Evolutionary conservation across 2,329 filamentous ascomycete species (phyloP).

Genomic region (Aureobasidium sp.): DNA sequence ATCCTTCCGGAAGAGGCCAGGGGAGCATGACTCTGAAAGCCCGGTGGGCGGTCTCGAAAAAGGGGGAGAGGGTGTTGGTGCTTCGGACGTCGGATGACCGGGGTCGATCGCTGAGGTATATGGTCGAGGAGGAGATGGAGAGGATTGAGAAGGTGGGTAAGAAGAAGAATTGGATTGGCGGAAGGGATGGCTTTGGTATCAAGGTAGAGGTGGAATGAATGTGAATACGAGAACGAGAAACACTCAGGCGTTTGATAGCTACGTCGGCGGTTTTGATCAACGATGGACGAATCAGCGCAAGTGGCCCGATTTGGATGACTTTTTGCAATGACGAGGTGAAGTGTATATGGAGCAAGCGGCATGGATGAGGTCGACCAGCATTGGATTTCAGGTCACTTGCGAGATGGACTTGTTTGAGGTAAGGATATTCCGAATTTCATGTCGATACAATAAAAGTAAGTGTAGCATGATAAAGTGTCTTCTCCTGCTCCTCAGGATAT

Average conservation of each 20-base stretch:
- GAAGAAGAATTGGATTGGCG: conserved; percentile 50
- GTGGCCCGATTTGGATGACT: no score
- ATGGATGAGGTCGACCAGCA: no score
- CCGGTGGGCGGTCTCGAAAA: conserved; percentile 36
- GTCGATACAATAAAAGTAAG: not conserved
- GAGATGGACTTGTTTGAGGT: not conserved
- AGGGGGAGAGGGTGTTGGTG: conserved; percentile 38
- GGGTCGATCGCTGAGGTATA: conserved; percentile 35
- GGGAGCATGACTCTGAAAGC: conserved; percentile 37
- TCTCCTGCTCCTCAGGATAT: not conserved
- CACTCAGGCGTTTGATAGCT: no score
- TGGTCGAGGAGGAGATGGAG: conserved; percentile 35
- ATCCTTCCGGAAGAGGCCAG: conserved; percentile 48
- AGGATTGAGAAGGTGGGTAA: conserved; percentile 52
- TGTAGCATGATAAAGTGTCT: not conserved
- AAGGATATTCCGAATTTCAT: not conserved
- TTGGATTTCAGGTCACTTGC: no score
- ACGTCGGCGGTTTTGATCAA: no score
- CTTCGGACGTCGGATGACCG: conserved; percentile 33
- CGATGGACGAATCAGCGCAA: no score
- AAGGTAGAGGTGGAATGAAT: conserved; percentile 30
- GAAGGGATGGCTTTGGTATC: conserved; percentile 36
- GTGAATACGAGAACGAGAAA: no score
- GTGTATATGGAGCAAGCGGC: no score
- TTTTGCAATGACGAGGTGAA: no score